phyloP scores from a whole-genome alignment of 2,329 filamentous ascomycete genomes.

The Didymella arachidicola region DNA sequence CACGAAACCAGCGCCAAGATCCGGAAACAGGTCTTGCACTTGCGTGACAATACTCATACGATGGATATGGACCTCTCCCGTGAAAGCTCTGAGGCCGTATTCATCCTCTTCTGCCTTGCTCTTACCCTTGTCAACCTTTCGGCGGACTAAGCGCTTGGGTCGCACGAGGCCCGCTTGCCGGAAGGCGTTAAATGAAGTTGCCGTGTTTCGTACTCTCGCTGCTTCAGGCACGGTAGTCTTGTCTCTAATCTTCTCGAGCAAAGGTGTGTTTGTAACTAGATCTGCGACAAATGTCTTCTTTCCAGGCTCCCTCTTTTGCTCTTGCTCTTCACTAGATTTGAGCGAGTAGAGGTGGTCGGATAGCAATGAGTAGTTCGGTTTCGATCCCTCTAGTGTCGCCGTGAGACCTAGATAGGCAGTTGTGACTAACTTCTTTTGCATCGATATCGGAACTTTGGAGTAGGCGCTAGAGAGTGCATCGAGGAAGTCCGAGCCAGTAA shows the following conservation, averaged over 20 bases:
- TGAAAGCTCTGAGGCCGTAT: conserved; percentile 46
- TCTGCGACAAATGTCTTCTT: conserved; percentile 76
- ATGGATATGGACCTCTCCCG: conserved; percentile 72
- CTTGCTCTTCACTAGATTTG: conserved; percentile 73
- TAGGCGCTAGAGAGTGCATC: conserved; percentile 76
- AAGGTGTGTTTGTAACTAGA: conserved; percentile 79
- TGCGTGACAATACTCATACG: conserved; percentile 84
- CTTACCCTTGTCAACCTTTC: conserved; percentile 73
- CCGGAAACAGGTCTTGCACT: conserved; percentile 92
- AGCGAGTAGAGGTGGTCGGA: conserved; percentile 85
- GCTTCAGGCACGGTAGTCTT: conserved; percentile 61
- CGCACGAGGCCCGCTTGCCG: conserved; percentile 62
- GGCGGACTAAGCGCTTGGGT: conserved; percentile 60
- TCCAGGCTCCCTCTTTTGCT: conserved; percentile 53
- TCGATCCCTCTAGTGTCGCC: conserved; percentile 71
- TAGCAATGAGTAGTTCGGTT: conserved; percentile 75
- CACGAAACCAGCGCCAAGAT: conserved; percentile 84
- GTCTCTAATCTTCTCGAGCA: conserved; percentile 70
- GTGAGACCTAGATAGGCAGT: conserved; percentile 78
- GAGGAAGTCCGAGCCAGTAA: conserved; percentile 86
- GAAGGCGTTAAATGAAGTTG: conserved; percentile 67
- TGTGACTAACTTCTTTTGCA: conserved; percentile 73
- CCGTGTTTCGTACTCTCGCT: conserved; percentile 65
- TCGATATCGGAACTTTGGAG: conserved; percentile 65
- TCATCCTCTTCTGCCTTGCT: conserved; percentile 50